These are phyloP conservation scores for Hymenoscyphus repandus DNA, from an alignment of 2,329 filamentous ascomycete genomes.

Conservation along the genomic window DNA sequence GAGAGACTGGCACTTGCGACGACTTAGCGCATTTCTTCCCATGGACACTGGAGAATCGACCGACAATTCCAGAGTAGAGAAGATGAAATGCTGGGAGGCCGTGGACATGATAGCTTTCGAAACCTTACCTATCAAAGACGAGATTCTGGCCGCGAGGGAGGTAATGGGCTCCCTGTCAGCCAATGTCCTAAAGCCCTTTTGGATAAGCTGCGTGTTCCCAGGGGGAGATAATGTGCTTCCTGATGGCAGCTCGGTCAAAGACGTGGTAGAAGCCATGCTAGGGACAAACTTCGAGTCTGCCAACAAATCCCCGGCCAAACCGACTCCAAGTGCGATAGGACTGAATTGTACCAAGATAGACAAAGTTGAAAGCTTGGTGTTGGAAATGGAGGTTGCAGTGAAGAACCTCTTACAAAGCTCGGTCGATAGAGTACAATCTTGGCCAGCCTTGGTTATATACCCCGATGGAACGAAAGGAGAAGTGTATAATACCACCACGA, in stretches of 20 bases:
- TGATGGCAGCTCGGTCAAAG: slow-evolving; percentile 45
- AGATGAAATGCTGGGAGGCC: slow-evolving; percentile 24
- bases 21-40: slow-evolving; percentile 45
- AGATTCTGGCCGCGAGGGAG: slow-evolving; percentile 44
- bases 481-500: slow-evolving; percentile 59
- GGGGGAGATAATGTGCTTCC: slow-evolving; percentile 47
- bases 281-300: slow-evolving; percentile 6
- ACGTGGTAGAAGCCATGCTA: slow-evolving; percentile 38
- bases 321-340: slow-evolving; percentile 52
- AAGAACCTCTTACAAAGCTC: slow-evolving; percentile 33
- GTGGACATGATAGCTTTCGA: slow-evolving; percentile 57
- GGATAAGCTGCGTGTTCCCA: slow-evolving; percentile 61
- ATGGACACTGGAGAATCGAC: too few relatives aligned
- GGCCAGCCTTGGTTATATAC: slow-evolving; percentile 57
- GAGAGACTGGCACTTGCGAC: slow-evolving; percentile 50
- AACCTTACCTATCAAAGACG: slow-evolving; percentile 58
- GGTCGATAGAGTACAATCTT: slow-evolving; percentile 28
- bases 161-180: background rate
- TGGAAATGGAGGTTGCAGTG: slow-evolving; percentile 48
- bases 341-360: slow-evolving; percentile 65
- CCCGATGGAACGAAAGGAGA: slow-evolving; percentile 66
- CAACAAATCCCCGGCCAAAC: slow-evolving; percentile 27
- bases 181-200: slow-evolving; percentile 32
- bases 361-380: slow-evolving; percentile 52
- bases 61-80: slow-evolving; percentile 3